Evolutionary conservation across 179 eudicot species (phyloP).

Genomic region (Carnegiea gigantea): DNA sequence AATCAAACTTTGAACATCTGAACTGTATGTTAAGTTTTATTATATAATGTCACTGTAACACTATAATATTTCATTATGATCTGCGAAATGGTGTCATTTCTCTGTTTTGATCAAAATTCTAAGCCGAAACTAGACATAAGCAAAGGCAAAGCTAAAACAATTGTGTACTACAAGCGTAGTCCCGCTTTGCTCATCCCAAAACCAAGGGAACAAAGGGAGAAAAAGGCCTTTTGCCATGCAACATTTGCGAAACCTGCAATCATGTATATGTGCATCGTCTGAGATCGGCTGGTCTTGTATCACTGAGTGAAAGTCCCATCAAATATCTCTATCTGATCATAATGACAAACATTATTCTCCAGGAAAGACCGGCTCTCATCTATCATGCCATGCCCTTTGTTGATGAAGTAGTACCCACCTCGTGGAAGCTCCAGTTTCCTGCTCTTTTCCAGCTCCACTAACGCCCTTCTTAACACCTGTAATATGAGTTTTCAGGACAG

Average conservation of each 20-base stretch:
- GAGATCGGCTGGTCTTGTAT: background rate
- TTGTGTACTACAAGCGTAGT: too few species aligned
- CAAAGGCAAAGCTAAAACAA: too few species aligned
- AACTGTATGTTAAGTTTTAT: too few species aligned
- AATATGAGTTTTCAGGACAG: background rate
- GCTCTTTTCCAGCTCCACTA: conserved; percentile 37
- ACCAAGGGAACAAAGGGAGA: too few species aligned
- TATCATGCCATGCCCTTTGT: conserved; percentile 59
- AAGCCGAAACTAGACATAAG: too few species aligned
- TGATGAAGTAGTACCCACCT: conserved; percentile 68
- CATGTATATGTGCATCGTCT: background rate
- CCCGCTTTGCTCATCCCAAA: too few species aligned
- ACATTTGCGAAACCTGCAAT: background rate
- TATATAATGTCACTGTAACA: too few species aligned
- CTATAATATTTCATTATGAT: too few species aligned
- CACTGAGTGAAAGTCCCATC: conserved; percentile 63
- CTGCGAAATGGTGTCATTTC: too few species aligned
- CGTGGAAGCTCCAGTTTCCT: conserved; percentile 40
- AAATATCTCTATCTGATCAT: conserved; percentile 62
- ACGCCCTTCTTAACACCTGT: conserved; percentile 44
- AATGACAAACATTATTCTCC: conserved; percentile 53
- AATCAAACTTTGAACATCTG: too few species aligned
- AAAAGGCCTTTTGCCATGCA: too few species aligned
- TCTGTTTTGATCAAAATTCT: too few species aligned
- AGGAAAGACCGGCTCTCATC: conserved; percentile 58